Conservation (phyloP, 768 basidiomycete genomes). For the Mycena indigotica region DNA sequence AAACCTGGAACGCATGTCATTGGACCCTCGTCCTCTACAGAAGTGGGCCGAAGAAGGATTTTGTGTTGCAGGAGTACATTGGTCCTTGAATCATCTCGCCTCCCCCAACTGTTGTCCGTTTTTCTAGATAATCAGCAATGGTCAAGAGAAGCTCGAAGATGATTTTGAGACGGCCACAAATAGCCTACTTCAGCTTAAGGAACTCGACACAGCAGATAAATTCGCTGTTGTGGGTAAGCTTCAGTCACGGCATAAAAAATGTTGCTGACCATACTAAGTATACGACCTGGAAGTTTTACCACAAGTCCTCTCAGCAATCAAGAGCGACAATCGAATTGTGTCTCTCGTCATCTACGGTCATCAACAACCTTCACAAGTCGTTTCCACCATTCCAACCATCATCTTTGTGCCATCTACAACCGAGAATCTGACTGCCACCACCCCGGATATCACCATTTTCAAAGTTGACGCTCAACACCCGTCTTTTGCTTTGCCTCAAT, state of each 20-base stretch:
- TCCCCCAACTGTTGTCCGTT: not conserved
- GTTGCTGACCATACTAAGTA: slow-evolving; percentile 22
- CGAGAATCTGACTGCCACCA: slow-evolving; percentile 24
- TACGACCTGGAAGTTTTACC: slow-evolving; percentile 37
- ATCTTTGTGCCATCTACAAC: slow-evolving; percentile 36
- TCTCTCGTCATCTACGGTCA: slow-evolving; percentile 43
- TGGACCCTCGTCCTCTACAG: slow-evolving; percentile 51
- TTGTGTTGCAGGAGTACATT: slow-evolving; percentile 41
- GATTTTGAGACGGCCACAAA: slow-evolving; percentile 37
- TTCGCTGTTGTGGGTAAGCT: slow-evolving; percentile 46
- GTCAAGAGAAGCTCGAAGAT: too few relatives aligned
- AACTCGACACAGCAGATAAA: slow-evolving; percentile 45
- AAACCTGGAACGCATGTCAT: slow-evolving; percentile 28
- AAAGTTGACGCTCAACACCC: slow-evolving; percentile 37
- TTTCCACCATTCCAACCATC: slow-evolving; percentile 37
- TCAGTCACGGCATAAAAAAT: not conserved
- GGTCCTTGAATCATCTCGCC: not conserved
- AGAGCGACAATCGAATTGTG: slow-evolving; percentile 34
- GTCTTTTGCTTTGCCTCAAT: slow-evolving; percentile 47
- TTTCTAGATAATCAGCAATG: slow-evolving; percentile 17
- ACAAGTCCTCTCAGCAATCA: slow-evolving; percentile 30
- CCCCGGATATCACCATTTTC: slow-evolving; percentile 29
- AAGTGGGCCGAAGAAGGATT: slow-evolving; percentile 63
- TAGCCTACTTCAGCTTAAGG: slow-evolving; percentile 36
- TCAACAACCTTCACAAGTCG: slow-evolving; percentile 15